A percentile compares a stretch with the other conserved stretches of the same genome.
Conservation (phyloP, 805 yeast genomes). For the Saturnispora ahearnii region DNA sequence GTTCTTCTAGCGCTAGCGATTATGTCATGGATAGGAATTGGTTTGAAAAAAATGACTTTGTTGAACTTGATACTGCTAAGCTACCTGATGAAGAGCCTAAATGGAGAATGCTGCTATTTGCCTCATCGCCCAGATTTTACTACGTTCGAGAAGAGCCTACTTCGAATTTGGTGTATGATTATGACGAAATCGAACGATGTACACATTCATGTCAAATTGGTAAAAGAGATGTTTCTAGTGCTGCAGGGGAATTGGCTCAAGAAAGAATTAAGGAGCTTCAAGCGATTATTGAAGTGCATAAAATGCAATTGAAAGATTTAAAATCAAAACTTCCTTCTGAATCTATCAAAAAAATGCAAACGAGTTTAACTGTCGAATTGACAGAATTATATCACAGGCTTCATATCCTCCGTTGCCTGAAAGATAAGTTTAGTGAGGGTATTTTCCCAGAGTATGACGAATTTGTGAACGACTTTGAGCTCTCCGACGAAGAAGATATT, state of each 20-base stretch:
- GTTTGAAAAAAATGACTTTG: constrained; percentile 70
- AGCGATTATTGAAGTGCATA: constrained; percentile 28
- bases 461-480: constrained; percentile 17
- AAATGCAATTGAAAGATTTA: constrained; percentile 21
- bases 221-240: constrained; percentile 43
- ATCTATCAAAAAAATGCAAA: constrained; percentile 11
- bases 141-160: constrained; percentile 46
- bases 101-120: constrained; percentile 46
- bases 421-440: constrained; percentile 21
- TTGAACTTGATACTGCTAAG: constrained; percentile 52
- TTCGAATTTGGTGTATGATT: constrained; percentile 41
- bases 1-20: constrained; percentile 14
- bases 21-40: constrained; percentile 32
- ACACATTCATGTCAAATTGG: constrained; percentile 64
- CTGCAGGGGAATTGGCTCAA: constrained; percentile 41
- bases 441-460: constrained; percentile 22
- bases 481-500: constrained; percentile 16
- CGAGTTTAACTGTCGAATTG: constrained; percentile 20
- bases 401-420: constrained; percentile 18
- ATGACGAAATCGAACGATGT: constrained; percentile 41
- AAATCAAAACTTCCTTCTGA: constrained; percentile 9
- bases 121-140: constrained; percentile 48
- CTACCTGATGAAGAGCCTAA: constrained; percentile 29
- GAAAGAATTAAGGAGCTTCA: constrained; percentile 32
- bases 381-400: constrained; percentile 27